phyloP scores from a whole-genome alignment of 2,329 filamentous ascomycete genomes.

The Parastagonospora avenae region DNA sequence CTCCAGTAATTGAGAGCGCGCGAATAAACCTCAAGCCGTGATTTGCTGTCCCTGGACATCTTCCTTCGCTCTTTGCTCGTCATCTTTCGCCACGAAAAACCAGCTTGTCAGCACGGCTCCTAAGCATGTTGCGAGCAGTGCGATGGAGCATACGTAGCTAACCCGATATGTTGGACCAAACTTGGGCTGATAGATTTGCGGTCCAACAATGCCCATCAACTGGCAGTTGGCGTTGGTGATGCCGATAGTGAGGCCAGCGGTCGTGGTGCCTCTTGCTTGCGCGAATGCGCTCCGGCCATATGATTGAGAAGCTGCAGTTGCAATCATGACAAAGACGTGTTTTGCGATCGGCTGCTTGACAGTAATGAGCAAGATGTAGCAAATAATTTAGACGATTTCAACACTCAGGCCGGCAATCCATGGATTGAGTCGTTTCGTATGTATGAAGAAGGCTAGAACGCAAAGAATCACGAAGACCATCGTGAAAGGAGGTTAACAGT shows the following conservation, averaged over 20 bases:
- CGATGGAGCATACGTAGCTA: slow-evolving; percentile 46
- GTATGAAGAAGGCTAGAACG: slow-evolving; percentile 23
- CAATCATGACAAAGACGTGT: slow-evolving; percentile 50
- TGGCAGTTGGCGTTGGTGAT: slow-evolving; percentile 43
- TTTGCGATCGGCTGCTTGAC: slow-evolving; percentile 43
- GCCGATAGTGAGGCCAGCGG: slow-evolving; percentile 47
- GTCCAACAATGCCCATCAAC: slow-evolving; percentile 49
- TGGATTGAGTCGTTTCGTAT: slow-evolving; percentile 23
- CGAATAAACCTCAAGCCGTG: not conserved
- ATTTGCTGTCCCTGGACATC: not conserved
- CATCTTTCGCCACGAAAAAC: slow-evolving; percentile 20
- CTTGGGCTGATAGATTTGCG: slow-evolving; percentile 48
- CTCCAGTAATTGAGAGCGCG: no score
- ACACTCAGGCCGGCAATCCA: slow-evolving; percentile 29
- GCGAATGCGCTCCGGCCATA: slow-evolving; percentile 51
- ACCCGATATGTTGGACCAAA: slow-evolving; percentile 49
- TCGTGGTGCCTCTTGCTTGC: slow-evolving; percentile 47
- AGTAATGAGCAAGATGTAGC: slow-evolving; percentile 49
- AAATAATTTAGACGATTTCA: slow-evolving; percentile 44
- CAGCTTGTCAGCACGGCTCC: slow-evolving; percentile 21
- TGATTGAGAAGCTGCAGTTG: slow-evolving; percentile 46
- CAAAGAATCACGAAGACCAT: slow-evolving; percentile 28
- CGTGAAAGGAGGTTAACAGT: slow-evolving; percentile 21
- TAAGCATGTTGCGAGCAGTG: slow-evolving; percentile 30
- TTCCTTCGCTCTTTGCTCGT: slow-evolving; percentile 10